Percentiles rank a stretch among this genome's conserved stretches.
Evolutionary conservation across 2,329 filamentous ascomycete genomes (phyloP).

Genomic region (Triangularia setosa): DNA sequence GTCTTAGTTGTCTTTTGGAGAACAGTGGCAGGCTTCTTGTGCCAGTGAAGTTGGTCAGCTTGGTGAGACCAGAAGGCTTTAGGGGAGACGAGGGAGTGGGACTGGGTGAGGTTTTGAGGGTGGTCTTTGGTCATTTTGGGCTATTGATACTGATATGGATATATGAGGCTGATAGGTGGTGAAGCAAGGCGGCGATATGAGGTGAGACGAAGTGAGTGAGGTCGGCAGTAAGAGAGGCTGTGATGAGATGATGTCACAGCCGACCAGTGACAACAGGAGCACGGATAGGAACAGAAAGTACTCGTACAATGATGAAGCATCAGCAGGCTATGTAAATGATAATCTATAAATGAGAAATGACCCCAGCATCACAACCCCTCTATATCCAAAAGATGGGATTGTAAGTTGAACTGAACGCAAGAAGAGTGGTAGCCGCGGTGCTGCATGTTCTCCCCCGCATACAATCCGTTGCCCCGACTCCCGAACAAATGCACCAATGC

Average conservation of each 20-base stretch:
- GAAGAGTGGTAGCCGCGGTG: conserved; percentile 7
- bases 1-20: conserved; percentile 60
- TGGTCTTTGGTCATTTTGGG: conserved; percentile 30
- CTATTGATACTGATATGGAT: neutral
- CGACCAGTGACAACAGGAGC: neutral
- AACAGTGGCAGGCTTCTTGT: conserved; percentile 64
- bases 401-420: neutral
- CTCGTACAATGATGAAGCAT: neutral
- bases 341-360: neutral
- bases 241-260: neutral
- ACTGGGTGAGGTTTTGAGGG: conserved; percentile 50
- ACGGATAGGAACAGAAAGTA: neutral
- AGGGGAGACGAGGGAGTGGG: conserved; percentile 62
- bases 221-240: neutral
- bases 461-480: conserved; percentile 21
- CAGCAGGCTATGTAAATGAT: neutral
- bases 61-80: conserved; percentile 72
- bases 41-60: conserved; percentile 75
- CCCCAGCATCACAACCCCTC: neutral
- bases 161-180: neutral
- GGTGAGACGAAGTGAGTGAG: neutral
- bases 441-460: conserved; percentile 13
- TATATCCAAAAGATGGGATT: neutral
- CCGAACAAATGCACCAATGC: neutral
- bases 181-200: neutral